These are phyloP conservation scores for Penicillium steckii DNA, from an alignment of 495 filamentous ascomycete species.

Conservation along the genomic window DNA sequence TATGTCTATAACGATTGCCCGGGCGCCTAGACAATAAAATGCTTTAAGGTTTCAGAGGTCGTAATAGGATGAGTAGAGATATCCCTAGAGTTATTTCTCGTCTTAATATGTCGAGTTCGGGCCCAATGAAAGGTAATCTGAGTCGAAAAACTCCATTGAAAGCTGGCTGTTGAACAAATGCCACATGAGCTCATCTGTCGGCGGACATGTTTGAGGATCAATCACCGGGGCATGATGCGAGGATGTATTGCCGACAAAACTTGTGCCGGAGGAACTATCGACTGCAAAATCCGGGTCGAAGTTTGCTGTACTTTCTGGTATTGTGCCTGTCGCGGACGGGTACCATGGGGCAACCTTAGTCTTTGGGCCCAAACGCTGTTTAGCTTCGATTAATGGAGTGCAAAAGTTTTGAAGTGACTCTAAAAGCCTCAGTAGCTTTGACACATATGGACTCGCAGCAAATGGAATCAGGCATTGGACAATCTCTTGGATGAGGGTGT, in stretches of 20 bases:
- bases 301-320: background rate
- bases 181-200: constrained; percentile 29
- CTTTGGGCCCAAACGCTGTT: constrained; percentile 7
- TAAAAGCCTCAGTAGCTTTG: constrained; percentile 21
- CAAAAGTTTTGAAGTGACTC: constrained; percentile 21
- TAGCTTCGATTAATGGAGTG: constrained; percentile 22
- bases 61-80: background rate
- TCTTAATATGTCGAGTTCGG: background rate
- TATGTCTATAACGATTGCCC: no score
- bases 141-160: constrained; percentile 25
- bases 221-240: background rate
- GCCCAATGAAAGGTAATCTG: constrained; percentile 1
- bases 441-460: constrained; percentile 20
- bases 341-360: constrained; percentile 12
- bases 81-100: background rate
- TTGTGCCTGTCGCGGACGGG: background rate
- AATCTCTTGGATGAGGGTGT: constrained; percentile 24
- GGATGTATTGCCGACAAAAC: background rate
- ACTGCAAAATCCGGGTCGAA: background rate
- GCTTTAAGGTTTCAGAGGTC: no score
- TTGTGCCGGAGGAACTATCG: background rate
- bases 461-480: constrained; percentile 22
- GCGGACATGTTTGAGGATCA: constrained; percentile 1
- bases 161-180: constrained; percentile 31
- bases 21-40: no score